Conservation (phyloP, 1,284 basidiomycete genomes). For the Boletus semigastroideus region DNA sequence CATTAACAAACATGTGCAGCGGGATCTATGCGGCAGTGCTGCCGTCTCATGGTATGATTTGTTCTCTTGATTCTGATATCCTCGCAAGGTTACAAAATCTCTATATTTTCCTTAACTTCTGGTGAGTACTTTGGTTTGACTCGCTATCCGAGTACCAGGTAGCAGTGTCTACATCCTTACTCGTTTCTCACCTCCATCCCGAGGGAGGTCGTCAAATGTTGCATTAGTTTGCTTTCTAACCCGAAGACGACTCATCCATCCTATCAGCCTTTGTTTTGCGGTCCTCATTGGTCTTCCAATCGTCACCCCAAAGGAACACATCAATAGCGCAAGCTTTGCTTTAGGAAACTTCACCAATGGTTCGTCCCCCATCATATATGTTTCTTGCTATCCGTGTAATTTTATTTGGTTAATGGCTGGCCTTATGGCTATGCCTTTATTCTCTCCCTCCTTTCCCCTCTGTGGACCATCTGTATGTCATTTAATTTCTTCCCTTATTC, state of each 20-base stretch:
- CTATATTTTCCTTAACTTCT: constrained; percentile 33
- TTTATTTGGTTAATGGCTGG: constrained; percentile 65
- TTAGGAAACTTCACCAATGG: constrained; percentile 61
- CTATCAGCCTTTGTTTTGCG: constrained; percentile 50
- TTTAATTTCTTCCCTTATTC: not conserved
- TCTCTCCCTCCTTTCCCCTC: constrained; percentile 70
- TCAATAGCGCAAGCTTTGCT: constrained; percentile 66
- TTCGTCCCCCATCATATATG: constrained; percentile 37
- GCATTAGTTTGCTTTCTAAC: not conserved
- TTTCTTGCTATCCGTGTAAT: constrained; percentile 2
- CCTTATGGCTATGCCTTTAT: constrained; percentile 73
- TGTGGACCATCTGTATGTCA: constrained; percentile 72
- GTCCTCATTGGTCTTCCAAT: constrained; percentile 78
- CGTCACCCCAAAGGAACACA: constrained; percentile 64
- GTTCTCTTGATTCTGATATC: constrained; percentile 42
- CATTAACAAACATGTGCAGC: constrained; percentile 17
- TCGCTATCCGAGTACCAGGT: not conserved
- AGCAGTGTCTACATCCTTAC: too few relatives aligned
- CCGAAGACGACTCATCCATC: not conserved
- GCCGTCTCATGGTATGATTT: constrained; percentile 37
- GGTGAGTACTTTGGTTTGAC: constrained; percentile 23
- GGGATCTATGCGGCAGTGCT: constrained; percentile 34
- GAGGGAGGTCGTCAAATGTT: too few relatives aligned
- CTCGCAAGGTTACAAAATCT: constrained; percentile 34
- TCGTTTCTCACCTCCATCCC: too few relatives aligned